Conservation (phyloP, 1,284 basidiomycete species). For the Filobasidium uniguttulatum region DNA sequence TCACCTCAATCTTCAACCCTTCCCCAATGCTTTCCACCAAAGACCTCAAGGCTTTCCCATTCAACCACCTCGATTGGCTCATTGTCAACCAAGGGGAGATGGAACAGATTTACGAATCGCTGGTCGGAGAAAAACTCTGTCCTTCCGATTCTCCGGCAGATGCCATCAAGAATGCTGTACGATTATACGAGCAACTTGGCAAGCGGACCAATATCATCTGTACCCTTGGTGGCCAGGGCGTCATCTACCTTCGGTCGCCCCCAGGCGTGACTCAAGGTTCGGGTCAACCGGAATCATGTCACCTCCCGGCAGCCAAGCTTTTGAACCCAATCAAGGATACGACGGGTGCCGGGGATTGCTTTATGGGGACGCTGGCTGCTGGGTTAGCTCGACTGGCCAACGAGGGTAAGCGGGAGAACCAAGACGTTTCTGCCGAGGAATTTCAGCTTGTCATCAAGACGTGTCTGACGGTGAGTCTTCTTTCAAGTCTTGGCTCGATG, state of each 20-base stretch:
- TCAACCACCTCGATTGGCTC: constrained; percentile 40
- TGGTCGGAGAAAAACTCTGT: background rate
- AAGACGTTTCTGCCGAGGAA: constrained; percentile 4
- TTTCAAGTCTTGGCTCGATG: background rate
- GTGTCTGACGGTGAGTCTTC: constrained; percentile 25
- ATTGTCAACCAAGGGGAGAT: constrained; percentile 45
- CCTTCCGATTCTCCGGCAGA: background rate
- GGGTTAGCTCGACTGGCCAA: constrained; percentile 25
- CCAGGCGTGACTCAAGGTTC: background rate
- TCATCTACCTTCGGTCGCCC: constrained; percentile 20
- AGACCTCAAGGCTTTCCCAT: constrained; percentile 39
- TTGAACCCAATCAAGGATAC: constrained; percentile 29
- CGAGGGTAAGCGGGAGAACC: background rate
- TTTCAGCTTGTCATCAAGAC: constrained; percentile 22
- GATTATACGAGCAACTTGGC: background rate
- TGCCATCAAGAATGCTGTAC: background rate
- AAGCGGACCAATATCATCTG: constrained; percentile 9
- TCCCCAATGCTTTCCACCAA: constrained; percentile 40
- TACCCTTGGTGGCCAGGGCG: constrained; percentile 11
- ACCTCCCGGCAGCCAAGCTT: constrained; percentile 26
- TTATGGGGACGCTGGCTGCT: constrained; percentile 35
- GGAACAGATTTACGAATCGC: constrained; percentile 8
- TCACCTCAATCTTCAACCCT: constrained; percentile 43
- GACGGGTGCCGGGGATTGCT: constrained; percentile 38
- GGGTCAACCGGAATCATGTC: constrained; percentile 8